Evolutionary conservation across 73 alveolate species (phyloP), one percentile per base, ranked within the genome.

Genomic region (Paramecium octaurelia): DNA sequence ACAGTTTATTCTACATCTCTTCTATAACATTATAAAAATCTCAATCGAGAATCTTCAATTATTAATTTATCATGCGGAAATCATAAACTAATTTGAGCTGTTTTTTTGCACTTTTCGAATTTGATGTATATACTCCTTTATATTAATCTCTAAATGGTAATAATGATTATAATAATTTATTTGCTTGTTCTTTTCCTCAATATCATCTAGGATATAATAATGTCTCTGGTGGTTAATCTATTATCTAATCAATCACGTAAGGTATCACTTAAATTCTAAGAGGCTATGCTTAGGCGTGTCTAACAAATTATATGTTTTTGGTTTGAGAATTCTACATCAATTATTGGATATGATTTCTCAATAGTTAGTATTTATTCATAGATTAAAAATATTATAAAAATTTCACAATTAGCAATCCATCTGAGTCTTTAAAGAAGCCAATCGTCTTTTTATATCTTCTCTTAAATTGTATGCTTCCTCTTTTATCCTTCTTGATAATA

Each of bases 241-340:
- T 83, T 42, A 34, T 89, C 94, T 44, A 92, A 71, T 92, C 94
- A 89, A 44, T 92, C 94, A 34, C 85, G 29, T 29, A 89, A 20
- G 5, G 90, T 71, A 9, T 83, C 64, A 27, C 92, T 29, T 20
- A 70, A 14, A 89, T 89, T 89, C 27, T 58, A 57, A 58, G 24
- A 71, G 0, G 94, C 31, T 50, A 71, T 2, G 94, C 31, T 50
- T 89, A 64, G 3, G 86, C 94, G 71, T 89, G 94, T 71, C 94
- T 69, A 14, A 89, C 38, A 14, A 89, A 83, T 43, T 71, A 70
- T 12, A 71, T 70, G n/a, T 73, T 89, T 35, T 60, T 87, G 7
- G 54, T 29, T 14, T 64, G 21, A 29, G 23, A 3, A 4, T 38
- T 34, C 14, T 75, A 12, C 12, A 75, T n/a, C 60, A 42, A n/a